phyloP scores from a whole-genome alignment of 371 early-diverging fungal species.

The Mucor lusitanicus region DNA sequence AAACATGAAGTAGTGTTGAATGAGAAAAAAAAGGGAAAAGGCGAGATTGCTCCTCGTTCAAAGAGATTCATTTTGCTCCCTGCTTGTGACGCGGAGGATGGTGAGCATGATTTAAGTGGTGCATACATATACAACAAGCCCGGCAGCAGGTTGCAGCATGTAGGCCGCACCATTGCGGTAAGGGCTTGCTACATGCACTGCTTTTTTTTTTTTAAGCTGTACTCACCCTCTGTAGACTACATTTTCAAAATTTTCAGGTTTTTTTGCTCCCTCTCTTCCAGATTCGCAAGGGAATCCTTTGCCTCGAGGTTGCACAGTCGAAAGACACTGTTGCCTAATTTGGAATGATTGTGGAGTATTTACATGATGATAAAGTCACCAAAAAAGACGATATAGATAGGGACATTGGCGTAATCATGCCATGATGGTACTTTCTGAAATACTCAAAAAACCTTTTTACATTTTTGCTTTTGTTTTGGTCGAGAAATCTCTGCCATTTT shows the following conservation, averaged over 20 bases:
- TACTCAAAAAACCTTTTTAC: background rate
- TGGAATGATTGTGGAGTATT: background rate
- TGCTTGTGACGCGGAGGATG: background rate
- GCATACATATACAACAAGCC: too few relatives aligned
- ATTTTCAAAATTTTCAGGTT: background rate
- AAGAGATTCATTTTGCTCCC: background rate
- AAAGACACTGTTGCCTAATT: background rate
- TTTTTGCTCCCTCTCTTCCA: background rate
- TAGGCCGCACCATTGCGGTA: too few relatives aligned
- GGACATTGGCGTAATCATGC: constrained; percentile 10
- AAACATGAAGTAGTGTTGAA: background rate
- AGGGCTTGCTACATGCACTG: too few relatives aligned
- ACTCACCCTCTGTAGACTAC: too few relatives aligned
- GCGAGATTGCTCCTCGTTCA: too few relatives aligned
- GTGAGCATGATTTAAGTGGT: background rate
- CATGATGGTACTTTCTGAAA: constrained; percentile 8
- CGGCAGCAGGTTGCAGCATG: too few relatives aligned
- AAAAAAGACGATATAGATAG: constrained; percentile 5
- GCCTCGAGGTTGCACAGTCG: background rate
- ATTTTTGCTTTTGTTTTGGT: background rate
- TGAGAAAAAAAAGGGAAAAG: too few relatives aligned
- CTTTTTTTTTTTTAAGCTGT: too few relatives aligned
- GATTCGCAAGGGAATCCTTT: background rate
- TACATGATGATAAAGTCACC: constrained; percentile 10
- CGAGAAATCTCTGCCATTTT: too few relatives aligned